Conservation (phyloP, 768 basidiomycete species). For the Hygrocybe coccinea region DNA sequence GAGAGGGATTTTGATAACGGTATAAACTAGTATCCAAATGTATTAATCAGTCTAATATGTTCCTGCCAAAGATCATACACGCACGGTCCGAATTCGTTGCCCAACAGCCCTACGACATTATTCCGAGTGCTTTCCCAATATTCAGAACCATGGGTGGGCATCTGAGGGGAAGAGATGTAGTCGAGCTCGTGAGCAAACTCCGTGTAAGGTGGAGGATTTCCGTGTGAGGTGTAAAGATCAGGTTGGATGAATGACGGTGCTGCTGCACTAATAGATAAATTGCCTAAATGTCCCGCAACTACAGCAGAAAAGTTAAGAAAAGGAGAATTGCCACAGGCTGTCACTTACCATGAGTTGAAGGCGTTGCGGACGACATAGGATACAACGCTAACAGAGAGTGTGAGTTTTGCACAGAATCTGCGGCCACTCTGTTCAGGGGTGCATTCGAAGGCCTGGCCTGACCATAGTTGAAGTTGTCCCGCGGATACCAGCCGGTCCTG, state of each 20-base stretch:
- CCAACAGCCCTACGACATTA: slow-evolving; percentile 56
- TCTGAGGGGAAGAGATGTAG: slow-evolving; percentile 49
- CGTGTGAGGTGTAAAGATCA: slow-evolving; percentile 42
- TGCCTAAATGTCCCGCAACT: slow-evolving; percentile 66
- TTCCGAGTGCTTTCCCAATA: slow-evolving; percentile 65
- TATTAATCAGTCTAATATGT: slow-evolving; percentile 15
- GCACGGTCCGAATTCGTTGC: slow-evolving; percentile 48
- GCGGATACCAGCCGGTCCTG: slow-evolving; percentile 1
- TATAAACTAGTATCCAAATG: slow-evolving; percentile 33
- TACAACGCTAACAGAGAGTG: slow-evolving; percentile 63
- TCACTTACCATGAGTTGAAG: slow-evolving; percentile 64
- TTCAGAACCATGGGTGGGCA: slow-evolving; percentile 41
- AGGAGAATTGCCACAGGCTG: neutral
- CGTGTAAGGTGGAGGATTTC: slow-evolving; percentile 52
- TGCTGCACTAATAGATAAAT: slow-evolving; percentile 52
- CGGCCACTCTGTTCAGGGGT: slow-evolving; percentile 16
- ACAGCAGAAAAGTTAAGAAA: slow-evolving; percentile 5
- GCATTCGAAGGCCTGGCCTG: slow-evolving; percentile 2
- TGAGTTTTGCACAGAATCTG: slow-evolving; percentile 60
- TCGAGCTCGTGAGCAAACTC: slow-evolving; percentile 62
- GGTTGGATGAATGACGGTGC: slow-evolving; percentile 64
- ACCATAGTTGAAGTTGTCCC: neutral
- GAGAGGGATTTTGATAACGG: slow-evolving; percentile 38
- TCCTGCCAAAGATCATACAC: slow-evolving; percentile 25
- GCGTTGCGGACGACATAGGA: slow-evolving; percentile 71